phyloP scores from a whole-genome alignment of 768 basidiomycete species.

The Termitomyces sp. region DNA sequence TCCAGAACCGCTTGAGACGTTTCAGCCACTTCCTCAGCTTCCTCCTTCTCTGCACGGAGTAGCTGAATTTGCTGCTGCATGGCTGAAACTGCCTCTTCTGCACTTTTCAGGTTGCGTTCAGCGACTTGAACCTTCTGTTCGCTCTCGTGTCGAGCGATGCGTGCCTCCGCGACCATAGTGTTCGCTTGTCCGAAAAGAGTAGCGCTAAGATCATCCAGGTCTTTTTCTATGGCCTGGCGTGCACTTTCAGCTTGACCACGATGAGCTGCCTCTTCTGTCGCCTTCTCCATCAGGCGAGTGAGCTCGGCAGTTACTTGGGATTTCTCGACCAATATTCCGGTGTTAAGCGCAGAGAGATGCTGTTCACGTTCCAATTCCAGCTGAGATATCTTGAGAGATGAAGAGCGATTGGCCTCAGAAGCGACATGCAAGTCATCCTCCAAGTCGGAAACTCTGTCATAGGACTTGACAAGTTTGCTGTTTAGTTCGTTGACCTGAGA shows the following conservation, averaged over 20 bases:
- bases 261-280: slow-evolving; percentile 91
- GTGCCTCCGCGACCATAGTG: slow-evolving; percentile 95
- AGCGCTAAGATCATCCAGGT: slow-evolving; percentile 92
- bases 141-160: slow-evolving; percentile 60
- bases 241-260: slow-evolving; percentile 90
- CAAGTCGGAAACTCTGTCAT: slow-evolving; percentile 88
- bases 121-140: slow-evolving; percentile 75
- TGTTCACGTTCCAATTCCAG: slow-evolving; percentile 84
- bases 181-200: slow-evolving; percentile 90
- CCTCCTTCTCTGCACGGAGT: slow-evolving; percentile 65
- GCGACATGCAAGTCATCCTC: slow-evolving; percentile 84
- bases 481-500: slow-evolving; percentile 91
- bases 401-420: slow-evolving; percentile 53
- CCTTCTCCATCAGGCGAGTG: slow-evolving; percentile 88
- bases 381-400: slow-evolving; percentile 66
- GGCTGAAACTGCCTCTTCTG: slow-evolving; percentile 79
- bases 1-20: slow-evolving; percentile 53
- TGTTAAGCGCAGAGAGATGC: slow-evolving; percentile 87
- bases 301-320: slow-evolving; percentile 88
- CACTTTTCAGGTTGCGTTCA: slow-evolving; percentile 73
- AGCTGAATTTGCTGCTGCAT: slow-evolving; percentile 87
- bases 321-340: slow-evolving; percentile 89
- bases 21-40: slow-evolving; percentile 48
- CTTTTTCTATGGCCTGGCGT: slow-evolving; percentile 81
- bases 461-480: slow-evolving; percentile 86